phyloP scores from a whole-genome alignment of 2,329 filamentous ascomycete genomes.

The Penicillium sp. region DNA sequence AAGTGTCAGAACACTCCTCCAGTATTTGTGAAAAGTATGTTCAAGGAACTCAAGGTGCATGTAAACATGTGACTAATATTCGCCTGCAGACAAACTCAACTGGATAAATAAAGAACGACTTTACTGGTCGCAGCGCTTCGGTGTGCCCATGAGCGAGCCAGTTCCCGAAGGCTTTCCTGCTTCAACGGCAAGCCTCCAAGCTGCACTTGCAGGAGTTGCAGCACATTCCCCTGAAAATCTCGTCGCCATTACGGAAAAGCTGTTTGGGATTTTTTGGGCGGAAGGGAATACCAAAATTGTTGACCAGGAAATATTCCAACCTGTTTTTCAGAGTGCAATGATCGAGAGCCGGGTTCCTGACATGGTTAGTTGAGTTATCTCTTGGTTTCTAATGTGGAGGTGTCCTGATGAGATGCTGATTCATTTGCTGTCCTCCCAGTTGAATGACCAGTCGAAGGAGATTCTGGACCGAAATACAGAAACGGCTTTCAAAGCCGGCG shows the following conservation, averaged over 20 bases:
- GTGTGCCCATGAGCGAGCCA: background rate
- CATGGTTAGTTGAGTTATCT: constrained; percentile 44
- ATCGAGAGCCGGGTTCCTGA: constrained; percentile 47
- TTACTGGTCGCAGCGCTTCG: constrained; percentile 20
- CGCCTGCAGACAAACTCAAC: constrained; percentile 13
- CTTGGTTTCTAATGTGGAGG: background rate
- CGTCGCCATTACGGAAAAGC: background rate
- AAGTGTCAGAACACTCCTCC: constrained; percentile 19
- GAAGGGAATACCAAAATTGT: constrained; percentile 50
- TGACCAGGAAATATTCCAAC: constrained; percentile 49
- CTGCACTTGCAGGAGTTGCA: background rate
- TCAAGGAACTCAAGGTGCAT: background rate
- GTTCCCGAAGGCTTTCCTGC: constrained; percentile 1
- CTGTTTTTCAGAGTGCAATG: constrained; percentile 51
- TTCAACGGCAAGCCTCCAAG: background rate
- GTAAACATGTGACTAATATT: background rate
- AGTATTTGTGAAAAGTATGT: constrained; percentile 17
- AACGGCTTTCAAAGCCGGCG: constrained; percentile 55
- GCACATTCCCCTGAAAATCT: background rate
- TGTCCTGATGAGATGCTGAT: constrained; percentile 1
- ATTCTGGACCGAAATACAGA: constrained; percentile 55
- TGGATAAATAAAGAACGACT: constrained; percentile 22
- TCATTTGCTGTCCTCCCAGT: constrained; percentile 12
- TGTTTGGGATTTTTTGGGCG: constrained; percentile 50
- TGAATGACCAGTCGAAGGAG: constrained; percentile 44